Conservation (phyloP, 345 rosid species). For the Pelargonium nanum region DNA sequence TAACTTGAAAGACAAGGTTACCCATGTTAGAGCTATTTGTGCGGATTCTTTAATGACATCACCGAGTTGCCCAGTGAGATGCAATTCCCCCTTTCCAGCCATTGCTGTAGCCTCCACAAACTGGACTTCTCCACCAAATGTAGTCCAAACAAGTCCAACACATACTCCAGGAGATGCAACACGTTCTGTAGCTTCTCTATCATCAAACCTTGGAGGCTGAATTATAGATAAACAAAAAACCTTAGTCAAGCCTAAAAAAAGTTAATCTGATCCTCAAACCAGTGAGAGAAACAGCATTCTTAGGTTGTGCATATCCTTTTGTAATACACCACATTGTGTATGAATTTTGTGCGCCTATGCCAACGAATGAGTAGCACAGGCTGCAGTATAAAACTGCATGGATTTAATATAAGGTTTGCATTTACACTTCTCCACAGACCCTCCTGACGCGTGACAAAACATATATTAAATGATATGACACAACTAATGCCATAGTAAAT, state of each 20-base stretch:
- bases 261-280: too few species aligned
- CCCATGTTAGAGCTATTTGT: slow-evolving; percentile 97
- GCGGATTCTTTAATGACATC: slow-evolving; percentile 99
- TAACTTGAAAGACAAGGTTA: slow-evolving; percentile 18
- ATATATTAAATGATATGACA: too few species aligned
- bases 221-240: slow-evolving; percentile 14
- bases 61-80: slow-evolving; percentile 97
- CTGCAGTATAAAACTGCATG: too few species aligned
- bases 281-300: too few species aligned
- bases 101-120: slow-evolving; percentile 89
- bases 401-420: too few species aligned
- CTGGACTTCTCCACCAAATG: slow-evolving; percentile 97
- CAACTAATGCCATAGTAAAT: too few species aligned
- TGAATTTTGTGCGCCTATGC: too few species aligned
- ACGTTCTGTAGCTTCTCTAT: slow-evolving; percentile 89
- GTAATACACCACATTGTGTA: too few species aligned
- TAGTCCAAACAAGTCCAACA: slow-evolving; percentile 97
- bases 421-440: too few species aligned
- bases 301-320: too few species aligned
- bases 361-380: background rate
- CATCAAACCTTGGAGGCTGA: slow-evolving; percentile 96
- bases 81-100: slow-evolving; percentile 89
- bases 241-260: too few species aligned
- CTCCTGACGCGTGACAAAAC: too few species aligned
- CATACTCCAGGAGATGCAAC: slow-evolving; percentile 87